Evolutionary conservation across 805 yeast species (phyloP).

Genomic region (Ogataea paraovalis): DNA sequence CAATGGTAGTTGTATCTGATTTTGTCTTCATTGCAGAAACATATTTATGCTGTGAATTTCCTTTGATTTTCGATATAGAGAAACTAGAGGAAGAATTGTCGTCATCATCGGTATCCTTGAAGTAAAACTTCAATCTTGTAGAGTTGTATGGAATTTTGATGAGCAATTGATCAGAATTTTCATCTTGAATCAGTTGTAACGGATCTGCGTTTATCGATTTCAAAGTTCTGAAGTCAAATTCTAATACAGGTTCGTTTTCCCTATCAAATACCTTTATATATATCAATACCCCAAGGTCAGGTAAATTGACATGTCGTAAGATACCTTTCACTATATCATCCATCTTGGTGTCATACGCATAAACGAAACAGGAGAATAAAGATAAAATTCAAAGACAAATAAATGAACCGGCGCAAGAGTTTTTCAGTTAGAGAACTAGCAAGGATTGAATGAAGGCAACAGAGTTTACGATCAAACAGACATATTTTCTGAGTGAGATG

Average conservation of each 20-base stretch:
- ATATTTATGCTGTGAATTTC: not conserved
- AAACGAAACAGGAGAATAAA: not conserved
- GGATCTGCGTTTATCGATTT: constrained; percentile 4
- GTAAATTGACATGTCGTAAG: not conserved
- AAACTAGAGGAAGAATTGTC: not conserved
- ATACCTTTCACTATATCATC: not conserved
- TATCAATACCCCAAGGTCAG: not conserved
- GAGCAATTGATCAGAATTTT: constrained; percentile 1
- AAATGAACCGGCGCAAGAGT: no score
- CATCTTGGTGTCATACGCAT: not conserved
- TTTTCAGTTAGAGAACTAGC: no score
- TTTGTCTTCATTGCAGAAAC: not conserved
- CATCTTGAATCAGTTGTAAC: constrained; percentile 12
- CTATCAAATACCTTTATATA: not conserved
- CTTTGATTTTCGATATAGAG: not conserved
- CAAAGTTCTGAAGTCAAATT: not conserved
- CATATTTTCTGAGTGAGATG: no score
- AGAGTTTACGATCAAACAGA: no score
- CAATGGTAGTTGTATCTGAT: not conserved
- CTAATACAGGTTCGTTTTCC: not conserved
- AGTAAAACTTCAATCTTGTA: constrained; percentile 1
- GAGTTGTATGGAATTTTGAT: constrained; percentile 8
- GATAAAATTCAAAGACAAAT: no score
- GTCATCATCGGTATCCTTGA: not conserved
- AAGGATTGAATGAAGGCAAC: no score